Evolutionary conservation across 768 basidiomycete genomes (phyloP).

Genomic region (Sporobolomyces roseus): DNA sequence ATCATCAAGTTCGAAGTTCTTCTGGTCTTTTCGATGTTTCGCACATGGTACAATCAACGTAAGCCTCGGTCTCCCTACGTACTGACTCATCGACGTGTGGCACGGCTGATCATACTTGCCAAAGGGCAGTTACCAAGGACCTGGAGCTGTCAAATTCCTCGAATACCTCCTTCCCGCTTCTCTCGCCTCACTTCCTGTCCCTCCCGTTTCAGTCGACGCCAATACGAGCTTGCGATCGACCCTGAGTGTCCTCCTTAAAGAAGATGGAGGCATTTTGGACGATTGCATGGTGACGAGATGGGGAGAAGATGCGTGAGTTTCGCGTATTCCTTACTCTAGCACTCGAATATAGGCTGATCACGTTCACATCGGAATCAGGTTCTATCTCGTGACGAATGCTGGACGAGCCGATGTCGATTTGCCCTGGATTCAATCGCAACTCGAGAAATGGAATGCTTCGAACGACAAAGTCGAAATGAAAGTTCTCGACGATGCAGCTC

Average conservation of each 20-base stretch:
- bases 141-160: constrained; percentile 72
- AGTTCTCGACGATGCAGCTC: constrained; percentile 74
- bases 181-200: constrained; percentile 51
- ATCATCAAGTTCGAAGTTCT: constrained; percentile 75
- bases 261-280: constrained; percentile 88
- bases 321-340: too few species aligned
- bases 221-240: constrained; percentile 66
- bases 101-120: too few species aligned
- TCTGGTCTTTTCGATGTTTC: constrained; percentile 94
- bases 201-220: constrained; percentile 17
- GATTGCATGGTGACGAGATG: constrained; percentile 70
- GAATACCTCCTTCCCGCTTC: constrained; percentile 87
- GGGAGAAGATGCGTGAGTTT: constrained; percentile 43
- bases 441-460: constrained; percentile 71
- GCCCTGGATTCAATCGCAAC: constrained; percentile 64
- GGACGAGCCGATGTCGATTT: constrained; percentile 77
- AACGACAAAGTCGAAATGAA: constrained; percentile 67
- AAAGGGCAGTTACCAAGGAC: constrained; percentile 75
- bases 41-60: constrained; percentile 96
- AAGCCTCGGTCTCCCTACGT: constrained; percentile 41
- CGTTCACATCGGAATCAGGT: constrained; percentile 56
- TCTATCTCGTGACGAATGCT: constrained; percentile 95
- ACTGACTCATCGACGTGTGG: too few species aligned
- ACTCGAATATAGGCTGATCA: too few species aligned
- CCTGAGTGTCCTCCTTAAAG: constrained; percentile 82